Base-by-base conservation (phyloP, 805 yeast species). In the Metschnikowia santaceciliae region DNA sequence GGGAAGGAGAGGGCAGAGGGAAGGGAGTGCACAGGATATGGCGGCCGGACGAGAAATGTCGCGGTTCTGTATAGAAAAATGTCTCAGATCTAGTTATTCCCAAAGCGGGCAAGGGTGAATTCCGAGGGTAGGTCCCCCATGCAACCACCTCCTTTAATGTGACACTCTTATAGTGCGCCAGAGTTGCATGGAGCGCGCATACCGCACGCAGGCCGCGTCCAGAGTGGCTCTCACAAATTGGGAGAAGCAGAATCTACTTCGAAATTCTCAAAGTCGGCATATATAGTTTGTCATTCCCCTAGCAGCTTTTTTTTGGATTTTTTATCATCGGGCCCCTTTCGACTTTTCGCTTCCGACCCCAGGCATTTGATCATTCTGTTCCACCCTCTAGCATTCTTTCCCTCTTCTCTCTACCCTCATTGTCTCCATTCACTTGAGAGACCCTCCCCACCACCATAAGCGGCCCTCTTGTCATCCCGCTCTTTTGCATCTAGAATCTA, bases 71-170 rank as follows among this genome's bases (percentile, higher is more conserved):
- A n/a, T 11, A 13, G 23, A 11, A 42, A 35, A 44, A 44, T 44
- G 47, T 44, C 47, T 44, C 47, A 44, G 47, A 44, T 32, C 47
- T 15, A 23, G 17, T 36, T 33, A 11, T 43, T 44, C 47, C 40
- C 47, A 44, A 44, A 11, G 32, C 17, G 41, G 47, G 34, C 23
- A 22, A 44, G 10, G 15, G 14, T 26, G 47, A 44, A 36, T 20
- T 44, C 47, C 47, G 47, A 44, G 47, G 47, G 47, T 44, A 23
- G 15, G 14, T 26, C 20, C 47, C 38, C 47, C 40, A 44, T 44
- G 47, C 47, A 44, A 44, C 47, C 47, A 44, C 47, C 47, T 44
- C 47, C 47, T 44, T 44, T 13, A 26, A 23, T 35, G 47, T 44
- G 47, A 44, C 38, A 23, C 40, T 44, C 32, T 34, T 34, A 44